These are phyloP conservation scores for Suillus spraguei DNA, from an alignment of 768 basidiomycete genomes.

Conservation along the genomic window DNA sequence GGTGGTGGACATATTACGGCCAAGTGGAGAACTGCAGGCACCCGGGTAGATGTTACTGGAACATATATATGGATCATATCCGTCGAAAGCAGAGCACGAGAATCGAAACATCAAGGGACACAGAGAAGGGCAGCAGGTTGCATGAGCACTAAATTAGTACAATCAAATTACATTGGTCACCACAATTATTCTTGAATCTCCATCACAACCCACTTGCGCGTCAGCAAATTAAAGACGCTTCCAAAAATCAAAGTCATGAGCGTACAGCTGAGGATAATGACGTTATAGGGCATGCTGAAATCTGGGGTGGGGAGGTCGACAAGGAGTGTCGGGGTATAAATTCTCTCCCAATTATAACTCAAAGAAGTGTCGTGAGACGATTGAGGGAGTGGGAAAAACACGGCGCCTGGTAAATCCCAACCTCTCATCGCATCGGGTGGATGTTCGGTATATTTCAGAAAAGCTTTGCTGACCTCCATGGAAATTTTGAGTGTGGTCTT, in stretches of 20 bases:
- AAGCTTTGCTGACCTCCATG: conserved; percentile 80
- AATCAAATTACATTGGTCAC: neutral
- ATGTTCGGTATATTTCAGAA: conserved; percentile 93
- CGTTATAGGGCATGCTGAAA: conserved; percentile 99
- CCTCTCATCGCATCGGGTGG: conserved; percentile 95
- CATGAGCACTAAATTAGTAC: neutral
- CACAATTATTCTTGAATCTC: conserved; percentile 28
- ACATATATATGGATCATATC: neutral
- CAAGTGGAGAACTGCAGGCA: neutral
- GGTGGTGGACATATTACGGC: neutral
- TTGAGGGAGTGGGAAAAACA: conserved; percentile 50
- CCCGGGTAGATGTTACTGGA: neutral
- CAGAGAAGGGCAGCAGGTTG: neutral
- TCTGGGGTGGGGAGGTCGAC: conserved; percentile 97
- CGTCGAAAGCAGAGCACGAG: no score
- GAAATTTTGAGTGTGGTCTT: conserved; percentile 61
- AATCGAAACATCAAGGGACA: neutral
- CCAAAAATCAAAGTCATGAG: conserved; percentile 93
- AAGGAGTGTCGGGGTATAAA: conserved; percentile 83
- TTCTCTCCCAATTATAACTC: conserved; percentile 32
- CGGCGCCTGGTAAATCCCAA: conserved; percentile 89
- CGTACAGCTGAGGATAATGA: conserved; percentile 95
- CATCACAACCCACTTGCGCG: conserved; percentile 74
- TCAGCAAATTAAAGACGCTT: conserved; percentile 85
- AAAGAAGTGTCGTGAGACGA: neutral